Base-by-base conservation (phyloP, 768 basidiomycete genomes). In the Mrakia frigida region DNA sequence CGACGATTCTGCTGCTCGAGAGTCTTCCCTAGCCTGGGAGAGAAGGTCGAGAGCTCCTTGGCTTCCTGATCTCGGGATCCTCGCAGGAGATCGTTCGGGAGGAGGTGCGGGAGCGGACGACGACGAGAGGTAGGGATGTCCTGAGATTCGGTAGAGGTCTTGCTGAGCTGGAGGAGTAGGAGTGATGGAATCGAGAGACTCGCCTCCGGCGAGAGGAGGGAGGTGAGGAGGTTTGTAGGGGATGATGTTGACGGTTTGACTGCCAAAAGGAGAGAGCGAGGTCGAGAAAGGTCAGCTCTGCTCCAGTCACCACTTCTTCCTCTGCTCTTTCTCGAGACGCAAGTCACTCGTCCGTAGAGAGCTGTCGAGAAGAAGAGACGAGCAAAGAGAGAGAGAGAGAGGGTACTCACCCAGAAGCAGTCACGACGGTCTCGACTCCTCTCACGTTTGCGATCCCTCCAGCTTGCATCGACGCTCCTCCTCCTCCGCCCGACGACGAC, bases 211-310 rank as follows among this genome's bases (percentile, higher is more conserved):
- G 61, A 63, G 33, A 37, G 61, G 61, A 63, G 61, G 61, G 6
- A 63, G 61, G 35, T 63, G 61, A 63, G 61, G 61, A 63, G 61
- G 61, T 31, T 63, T 63, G 33, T 63, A 63, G 16, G 61, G 61
- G 61, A 63, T 63, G 61, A 63, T 63, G 61, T 63, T 63, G 33
- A 63, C 61, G 31, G 61, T 63, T 63, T 63, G 61, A 1, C 61
- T 63, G 56, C 18, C 11, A 18, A 31, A 33, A 28, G 28, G 31
- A 63, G 18, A 6, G 18, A 37, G 10, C 6, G 14, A 37, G 0
- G 28, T 1, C 11, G 21, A 63, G 33, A 10, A n/a, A 0, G 61
- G 18, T 33, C 13, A 63, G 61, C n/a, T 6, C 23, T 59, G 11
- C 6, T 59, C 25, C 11, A 46, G 43, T n/a, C 43, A 46, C 9